Evolutionary conservation across 768 basidiomycete genomes (phyloP).

Genomic region (Boletus insuetus): DNA sequence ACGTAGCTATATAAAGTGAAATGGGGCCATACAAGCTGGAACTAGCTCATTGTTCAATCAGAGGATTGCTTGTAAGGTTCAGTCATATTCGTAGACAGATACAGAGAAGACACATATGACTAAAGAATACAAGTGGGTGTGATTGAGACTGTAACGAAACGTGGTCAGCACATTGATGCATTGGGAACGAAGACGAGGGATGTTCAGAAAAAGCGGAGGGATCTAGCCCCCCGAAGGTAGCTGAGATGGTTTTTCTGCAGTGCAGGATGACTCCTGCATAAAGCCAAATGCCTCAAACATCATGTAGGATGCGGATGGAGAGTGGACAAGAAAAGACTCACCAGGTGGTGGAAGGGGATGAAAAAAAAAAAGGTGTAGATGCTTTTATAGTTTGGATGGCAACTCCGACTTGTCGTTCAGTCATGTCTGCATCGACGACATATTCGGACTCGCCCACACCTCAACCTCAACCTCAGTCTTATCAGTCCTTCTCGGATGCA

Average conservation of each 20-base stretch:
- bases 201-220: slow-evolving; percentile 46
- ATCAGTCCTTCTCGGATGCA: slow-evolving; percentile 18
- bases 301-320: slow-evolving; percentile 44
- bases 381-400: slow-evolving; percentile 23
- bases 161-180: slow-evolving; percentile 8
- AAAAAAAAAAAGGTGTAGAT: background rate
- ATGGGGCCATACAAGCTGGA: background rate
- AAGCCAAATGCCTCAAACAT: slow-evolving; percentile 97
- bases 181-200: background rate
- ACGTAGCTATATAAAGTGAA: background rate
- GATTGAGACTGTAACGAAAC: slow-evolving; percentile 26
- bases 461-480: slow-evolving; percentile 20
- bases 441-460: slow-evolving; percentile 34
- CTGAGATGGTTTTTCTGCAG: slow-evolving; percentile 86
- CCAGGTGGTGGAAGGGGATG: slow-evolving; percentile 6
- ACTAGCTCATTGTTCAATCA: no score
- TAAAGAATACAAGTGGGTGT: background rate
- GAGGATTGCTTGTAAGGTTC: background rate
- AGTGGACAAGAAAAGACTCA: slow-evolving; percentile 24
- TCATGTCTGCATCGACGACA: slow-evolving; percentile 32
- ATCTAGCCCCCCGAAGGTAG: slow-evolving; percentile 72
- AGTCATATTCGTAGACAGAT: background rate
- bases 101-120: background rate
- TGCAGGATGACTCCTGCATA: slow-evolving; percentile 64
- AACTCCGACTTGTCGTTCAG: slow-evolving; percentile 32